Evolutionary conservation across 305 asterid species (phyloP).

Genomic region (Nicotiana rustica): DNA sequence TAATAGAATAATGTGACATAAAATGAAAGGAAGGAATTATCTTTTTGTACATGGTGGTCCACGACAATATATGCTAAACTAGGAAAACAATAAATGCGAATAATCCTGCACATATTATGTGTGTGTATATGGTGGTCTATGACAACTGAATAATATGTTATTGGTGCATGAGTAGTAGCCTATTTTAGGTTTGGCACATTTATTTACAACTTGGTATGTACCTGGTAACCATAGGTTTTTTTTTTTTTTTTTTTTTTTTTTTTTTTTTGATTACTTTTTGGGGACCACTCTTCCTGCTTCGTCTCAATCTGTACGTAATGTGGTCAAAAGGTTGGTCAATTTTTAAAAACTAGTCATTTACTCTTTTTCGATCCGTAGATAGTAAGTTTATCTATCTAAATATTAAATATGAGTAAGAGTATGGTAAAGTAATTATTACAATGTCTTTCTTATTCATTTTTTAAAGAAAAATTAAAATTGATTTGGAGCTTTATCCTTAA

Average conservation of each 20-base stretch:
- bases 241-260: no score
- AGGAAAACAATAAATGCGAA: constrained; percentile 8
- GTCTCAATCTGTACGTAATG: not conserved
- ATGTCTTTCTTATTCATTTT: no score
- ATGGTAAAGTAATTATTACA: not conserved
- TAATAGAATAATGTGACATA: no score
- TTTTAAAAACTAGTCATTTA: not conserved
- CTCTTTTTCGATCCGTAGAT: not conserved
- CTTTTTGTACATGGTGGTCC: no score
- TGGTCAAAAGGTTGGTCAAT: constrained; percentile 8
- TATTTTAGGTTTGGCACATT: not conserved
- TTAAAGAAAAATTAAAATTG: no score
- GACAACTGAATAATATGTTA: constrained; percentile 2
- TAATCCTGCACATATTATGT: not conserved
- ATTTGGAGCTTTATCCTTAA: no score
- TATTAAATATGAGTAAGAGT: not conserved
- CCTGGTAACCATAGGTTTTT: not conserved
- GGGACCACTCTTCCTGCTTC: not conserved
- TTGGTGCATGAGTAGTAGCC: not conserved
- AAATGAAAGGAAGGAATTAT: no score
- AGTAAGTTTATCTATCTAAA: not conserved
- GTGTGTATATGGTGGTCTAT: constrained; percentile 11
- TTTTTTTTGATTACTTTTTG: not conserved
- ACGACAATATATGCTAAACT: not conserved
- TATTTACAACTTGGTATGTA: constrained; percentile 9